Base-by-base conservation (phyloP, 2,329 filamentous ascomycete species). In the Emmonsia crescens region DNA sequence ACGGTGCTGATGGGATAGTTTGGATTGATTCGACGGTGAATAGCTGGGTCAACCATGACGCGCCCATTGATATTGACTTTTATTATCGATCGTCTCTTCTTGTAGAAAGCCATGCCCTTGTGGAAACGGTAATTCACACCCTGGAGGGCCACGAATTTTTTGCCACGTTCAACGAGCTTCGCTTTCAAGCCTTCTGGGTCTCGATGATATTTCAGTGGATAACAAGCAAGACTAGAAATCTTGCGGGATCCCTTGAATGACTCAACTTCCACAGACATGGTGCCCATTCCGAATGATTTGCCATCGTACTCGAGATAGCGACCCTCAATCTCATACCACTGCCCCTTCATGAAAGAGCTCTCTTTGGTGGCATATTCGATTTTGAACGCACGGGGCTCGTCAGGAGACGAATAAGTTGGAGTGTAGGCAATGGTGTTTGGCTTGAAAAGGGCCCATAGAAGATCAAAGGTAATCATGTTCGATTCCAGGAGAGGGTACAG, bases 371-470 rank as follows among this genome's bases (percentile, higher is more conserved):
- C 86, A 65, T 86, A 83, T 63, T 93, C 89, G 1, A 93, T 85
- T 72, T 89, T 91, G 81, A 95, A 93, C 10, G 88, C 88, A 19
- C 89, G 84, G 1, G 90, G 89, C 68, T 94, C 86, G 46, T 93
- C 89, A 16, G 80, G 77, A 42, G 84, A 85, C 2, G 88, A 88
- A 65, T 96, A 96, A 0, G 89, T 93, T 0, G 85, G 83, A 0
- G 87, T 85, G 71, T 88, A 93, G 0, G 85, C 87, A 24, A 96
- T 83, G 0, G 89, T 91, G 68, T 91, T 89, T 0, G 91, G 91
- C 70, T 94, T 95, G 82, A 89, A 95, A 3, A 96, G 76, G 0
- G 91, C 90, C 91, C 91, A 96, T 0, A 95, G 78, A 2, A 95
- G 81, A 62, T 96, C 90, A 67, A 92, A 96, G 0, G 90, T 95